Percentiles rank a stretch among this genome's conserved stretches.
These are phyloP conservation scores for Coelastrella sp. DNA, from an alignment of 139 green algal genomes.

Conservation along the genomic window DNA sequence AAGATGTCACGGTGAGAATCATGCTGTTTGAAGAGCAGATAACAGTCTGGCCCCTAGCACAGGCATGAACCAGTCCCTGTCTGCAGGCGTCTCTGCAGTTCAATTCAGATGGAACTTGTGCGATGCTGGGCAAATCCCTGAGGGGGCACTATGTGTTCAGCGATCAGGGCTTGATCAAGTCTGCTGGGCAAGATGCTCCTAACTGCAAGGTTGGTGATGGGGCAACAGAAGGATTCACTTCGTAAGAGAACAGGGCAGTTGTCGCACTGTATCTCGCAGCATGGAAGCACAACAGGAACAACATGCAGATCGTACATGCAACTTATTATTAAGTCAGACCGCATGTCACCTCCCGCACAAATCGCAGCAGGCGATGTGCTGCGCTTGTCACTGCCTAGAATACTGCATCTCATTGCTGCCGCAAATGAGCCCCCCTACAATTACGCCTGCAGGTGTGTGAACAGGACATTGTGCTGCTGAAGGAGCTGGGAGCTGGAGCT, in stretches of 20 bases:
- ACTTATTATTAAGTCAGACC: neutral
- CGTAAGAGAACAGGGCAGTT: too few species aligned
- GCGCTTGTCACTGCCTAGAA: too few species aligned
- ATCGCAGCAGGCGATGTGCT: neutral
- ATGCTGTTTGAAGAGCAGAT: neutral
- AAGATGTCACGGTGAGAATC: neutral
- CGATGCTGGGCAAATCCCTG: conserved; percentile 29
- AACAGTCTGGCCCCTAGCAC: neutral
- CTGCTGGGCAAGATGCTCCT: neutral
- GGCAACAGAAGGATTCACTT: neutral
- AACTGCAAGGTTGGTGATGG: conserved; percentile 20
- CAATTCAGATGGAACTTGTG: conserved; percentile 30
- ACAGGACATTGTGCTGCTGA: conserved; percentile 81
- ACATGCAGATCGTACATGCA: neutral
- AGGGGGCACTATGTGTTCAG: conserved; percentile 29
- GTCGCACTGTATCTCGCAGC: neutral
- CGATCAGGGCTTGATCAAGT: conserved; percentile 7
- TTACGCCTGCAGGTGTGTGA: conserved; percentile 76
- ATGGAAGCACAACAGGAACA: neutral
- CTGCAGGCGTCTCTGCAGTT: conserved; percentile 37
- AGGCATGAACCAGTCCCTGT: neutral
- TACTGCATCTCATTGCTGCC: neutral
- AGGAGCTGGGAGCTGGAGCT: conserved; percentile 73
- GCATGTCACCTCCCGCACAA: neutral
- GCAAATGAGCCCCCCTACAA: neutral